Evolutionary conservation across 108 stramenopile genomes (phyloP), one percentile per base, ranked within the genome.

Genomic region (Skeletonema grethae): DNA sequence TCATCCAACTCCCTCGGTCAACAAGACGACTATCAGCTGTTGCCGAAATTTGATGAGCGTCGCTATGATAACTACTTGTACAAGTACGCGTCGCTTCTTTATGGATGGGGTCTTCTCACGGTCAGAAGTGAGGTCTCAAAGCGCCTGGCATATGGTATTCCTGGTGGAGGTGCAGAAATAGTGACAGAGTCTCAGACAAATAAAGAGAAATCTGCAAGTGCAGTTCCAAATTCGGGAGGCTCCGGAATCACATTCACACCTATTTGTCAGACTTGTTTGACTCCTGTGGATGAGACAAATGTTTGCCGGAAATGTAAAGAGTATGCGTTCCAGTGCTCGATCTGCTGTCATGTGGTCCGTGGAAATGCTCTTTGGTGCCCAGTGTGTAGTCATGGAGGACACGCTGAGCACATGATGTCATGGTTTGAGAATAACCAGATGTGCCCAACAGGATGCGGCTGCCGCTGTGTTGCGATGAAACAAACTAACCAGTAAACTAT

Each of bases 361-460:
- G 93, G 93, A 3, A 64, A 84, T 10, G 91, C 85, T 31, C 87
- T 86, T 18, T 75, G 86, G 48, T 94, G 93, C 65, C 74, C 77
- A 25, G 43, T 30, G 32, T 85, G 80, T 65, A 81, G 80, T 10
- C 80, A 82, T 48, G 80, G 84, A 35, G 93, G 93, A 9, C 93
- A 94, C 58, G 53, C 87, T 38, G 66, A 82, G 7, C 93, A 94
- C 68, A 79, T 94, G 34, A 75, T 73, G 65, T 13, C 66, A n/a
- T 94, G 93, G 93, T 94, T 94, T 68, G 57, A 75, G 12, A 65
- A 61, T 20, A 48, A 90, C 34, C 61, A 61, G 12, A 46, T 77
- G 25, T 94, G 93, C 61, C 90, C 93, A 18, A 85, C 90, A 16
- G 93, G 93, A 61, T 94, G 93, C 69, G 93, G 93, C 35, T 94